Evolutionary conservation across 169 alveolate species (phyloP).

Genomic region (Cyclospora cayetanensis): DNA sequence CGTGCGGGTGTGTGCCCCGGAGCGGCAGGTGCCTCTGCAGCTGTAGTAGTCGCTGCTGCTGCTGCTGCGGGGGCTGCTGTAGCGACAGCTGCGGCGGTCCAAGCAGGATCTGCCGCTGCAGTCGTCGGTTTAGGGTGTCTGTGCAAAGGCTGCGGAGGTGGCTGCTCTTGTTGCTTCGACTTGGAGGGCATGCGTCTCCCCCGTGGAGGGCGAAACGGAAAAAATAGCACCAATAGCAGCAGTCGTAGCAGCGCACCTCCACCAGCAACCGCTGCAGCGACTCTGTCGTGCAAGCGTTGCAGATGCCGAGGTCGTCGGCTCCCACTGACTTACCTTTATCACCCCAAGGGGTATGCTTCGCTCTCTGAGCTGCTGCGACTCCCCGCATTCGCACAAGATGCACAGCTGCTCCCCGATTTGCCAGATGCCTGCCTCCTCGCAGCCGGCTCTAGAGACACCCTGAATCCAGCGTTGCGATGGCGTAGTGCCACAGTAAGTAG

Average conservation of each 20-base stretch:
- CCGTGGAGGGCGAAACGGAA: neutral
- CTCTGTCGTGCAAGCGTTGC: constrained; percentile 5
- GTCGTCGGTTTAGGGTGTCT: neutral
- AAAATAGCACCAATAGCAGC: neutral
- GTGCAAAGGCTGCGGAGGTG: constrained; percentile 40
- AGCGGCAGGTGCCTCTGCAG: constrained; percentile 2
- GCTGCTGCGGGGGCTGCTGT: constrained; percentile 4
- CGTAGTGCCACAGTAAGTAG: neutral
- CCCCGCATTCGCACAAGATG: constrained; percentile 27
- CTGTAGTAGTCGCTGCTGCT: constrained; percentile 39
- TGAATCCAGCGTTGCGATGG: neutral
- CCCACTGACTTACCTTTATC: constrained; percentile 14
- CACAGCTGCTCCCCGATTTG: constrained; percentile 54
- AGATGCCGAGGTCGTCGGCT: constrained; percentile 39
- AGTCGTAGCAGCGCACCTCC: neutral
- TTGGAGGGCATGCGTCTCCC: neutral
- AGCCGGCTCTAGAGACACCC: neutral
- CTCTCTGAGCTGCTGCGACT: constrained; percentile 29
- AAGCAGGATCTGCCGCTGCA: neutral
- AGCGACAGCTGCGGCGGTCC: neutral
- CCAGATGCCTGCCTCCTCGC: constrained; percentile 48
- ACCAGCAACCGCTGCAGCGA: neutral
- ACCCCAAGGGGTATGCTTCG: constrained; percentile 18
- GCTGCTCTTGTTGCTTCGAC: constrained; percentile 9
- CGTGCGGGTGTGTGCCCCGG: constrained; percentile 34